Evolutionary conservation across 78 protist species (phyloP), one percentile per base, ranked within the genome.

Genomic region (Speleostelium caveatum): DNA sequence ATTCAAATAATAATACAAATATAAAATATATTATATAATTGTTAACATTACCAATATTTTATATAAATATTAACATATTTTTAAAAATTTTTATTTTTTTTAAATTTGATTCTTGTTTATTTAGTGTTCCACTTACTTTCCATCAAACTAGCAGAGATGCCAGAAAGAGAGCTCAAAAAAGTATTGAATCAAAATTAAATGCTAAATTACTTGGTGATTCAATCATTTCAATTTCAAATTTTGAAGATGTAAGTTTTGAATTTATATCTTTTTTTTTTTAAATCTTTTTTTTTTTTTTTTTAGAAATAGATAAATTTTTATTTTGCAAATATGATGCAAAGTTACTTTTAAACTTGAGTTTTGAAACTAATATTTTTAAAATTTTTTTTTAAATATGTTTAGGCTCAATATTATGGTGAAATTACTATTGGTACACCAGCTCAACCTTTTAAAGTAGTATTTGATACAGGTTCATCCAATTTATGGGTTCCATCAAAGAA

Each of bases 391-490:
- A 56, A 19, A 19, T 71, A 16, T 12, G 8, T 21, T 56, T 55
- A 95, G 39, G 97, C 99, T 36, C 98, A 97, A 93, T 98, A 97
- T 96, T 97, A 78, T 75, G 99, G 99, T 42, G 93, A 76, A 56
- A 86, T 98, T 83, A 24, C 92, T 61, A 95, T 98, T 58, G 99
- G 99, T 62, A 96, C 99, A 28, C 99, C 99, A 36, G 91, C 92
- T 28, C 99, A 98, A 92, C 10, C 17, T 26, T 98, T 98, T 96
- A 35, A 86, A 77, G 98, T 97, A 41, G 86, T 98, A 75, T 96
- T 94, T 74, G 99, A 98, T 94, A 98, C 99, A 7, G 99, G 99
- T 58, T 94, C 97, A 59, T 95, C 98, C 73, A 97, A 98, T 94
- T 92, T 98, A 86, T 98, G 99, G 97, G 53, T 92, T 28, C 95